Percentiles rank a stretch among this genome's conserved stretches.
These are phyloP conservation scores for Spathaspora jeffriesii DNA, from an alignment of 1,139 yeast genomes.

Conservation along the genomic window DNA sequence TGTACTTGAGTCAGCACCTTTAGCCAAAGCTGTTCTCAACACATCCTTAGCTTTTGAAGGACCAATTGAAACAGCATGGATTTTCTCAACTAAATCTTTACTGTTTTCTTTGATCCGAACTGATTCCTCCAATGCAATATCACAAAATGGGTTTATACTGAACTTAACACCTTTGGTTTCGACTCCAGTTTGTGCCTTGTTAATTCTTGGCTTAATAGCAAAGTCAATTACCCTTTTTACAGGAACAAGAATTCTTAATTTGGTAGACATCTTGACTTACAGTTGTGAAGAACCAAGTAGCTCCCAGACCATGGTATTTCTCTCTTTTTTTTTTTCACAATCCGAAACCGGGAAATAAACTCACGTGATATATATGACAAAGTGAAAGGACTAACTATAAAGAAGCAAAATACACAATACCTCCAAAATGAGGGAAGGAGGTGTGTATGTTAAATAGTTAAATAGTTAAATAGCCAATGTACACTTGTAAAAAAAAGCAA, in stretches of 20 bases:
- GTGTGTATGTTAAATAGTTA: no score
- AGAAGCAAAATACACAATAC: no score
- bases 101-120: constrained; percentile 69
- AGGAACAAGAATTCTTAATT: constrained; percentile 83
- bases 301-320: not conserved
- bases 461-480: no score
- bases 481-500: not conserved
- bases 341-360: not conserved
- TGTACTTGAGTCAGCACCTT: constrained; percentile 89
- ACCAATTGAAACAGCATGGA: constrained; percentile 94
- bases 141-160: constrained; percentile 96
- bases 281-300: not conserved
- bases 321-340: not conserved
- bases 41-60: constrained; percentile 86
- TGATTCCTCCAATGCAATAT: constrained; percentile 95
- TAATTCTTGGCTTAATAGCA: constrained; percentile 91
- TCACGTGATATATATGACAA: not conserved
- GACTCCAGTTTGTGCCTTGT: constrained; percentile 81
- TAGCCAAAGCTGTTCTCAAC: constrained; percentile 87
- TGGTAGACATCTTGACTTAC: constrained; percentile 33
- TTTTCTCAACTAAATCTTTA: constrained; percentile 72
- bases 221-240: constrained; percentile 94
- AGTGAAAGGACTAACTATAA: no score
- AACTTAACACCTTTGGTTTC: constrained; percentile 92
- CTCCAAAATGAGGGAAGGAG: no score